Conservation (phyloP, 495 filamentous ascomycete genomes). For the Annulohypoxylon nitens region DNA sequence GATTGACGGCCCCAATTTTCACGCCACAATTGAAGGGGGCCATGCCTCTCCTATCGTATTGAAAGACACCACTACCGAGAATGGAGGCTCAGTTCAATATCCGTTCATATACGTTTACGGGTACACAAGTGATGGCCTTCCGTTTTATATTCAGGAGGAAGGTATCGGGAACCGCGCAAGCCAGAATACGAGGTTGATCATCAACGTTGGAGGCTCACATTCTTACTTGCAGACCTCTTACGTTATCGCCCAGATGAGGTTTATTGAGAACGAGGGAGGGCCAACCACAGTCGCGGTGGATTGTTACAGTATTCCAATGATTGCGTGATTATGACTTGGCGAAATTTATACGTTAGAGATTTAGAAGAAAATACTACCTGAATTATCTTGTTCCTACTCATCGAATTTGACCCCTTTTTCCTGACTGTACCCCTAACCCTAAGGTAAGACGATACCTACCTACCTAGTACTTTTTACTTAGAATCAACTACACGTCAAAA, state of each 20-base stretch:
- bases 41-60: conserved; percentile 2
- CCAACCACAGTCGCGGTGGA: conserved; percentile 2
- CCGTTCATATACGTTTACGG: conserved; percentile 7
- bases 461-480: no score
- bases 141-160: conserved; percentile 10
- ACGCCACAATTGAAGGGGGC: conserved; percentile 5
- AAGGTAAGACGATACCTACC: not conserved
- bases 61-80: not conserved
- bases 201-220: not conserved
- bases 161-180: conserved; percentile 5
- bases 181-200: conserved; percentile 8
- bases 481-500: no score
- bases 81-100: conserved; percentile 7
- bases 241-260: conserved; percentile 6
- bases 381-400: not conserved
- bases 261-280: conserved; percentile 3
- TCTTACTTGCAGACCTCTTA: conserved; percentile 2
- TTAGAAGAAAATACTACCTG: not conserved
- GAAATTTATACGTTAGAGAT: no score
- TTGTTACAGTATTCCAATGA: conserved; percentile 12
- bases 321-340: not conserved
- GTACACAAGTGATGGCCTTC: not conserved
- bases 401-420: not conserved
- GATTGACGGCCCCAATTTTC: conserved; percentile 8
- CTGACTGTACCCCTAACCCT: not conserved